phyloP scores from a whole-genome alignment of 352 stramenopile genomes.

The Globisporangium barbulae region DNA sequence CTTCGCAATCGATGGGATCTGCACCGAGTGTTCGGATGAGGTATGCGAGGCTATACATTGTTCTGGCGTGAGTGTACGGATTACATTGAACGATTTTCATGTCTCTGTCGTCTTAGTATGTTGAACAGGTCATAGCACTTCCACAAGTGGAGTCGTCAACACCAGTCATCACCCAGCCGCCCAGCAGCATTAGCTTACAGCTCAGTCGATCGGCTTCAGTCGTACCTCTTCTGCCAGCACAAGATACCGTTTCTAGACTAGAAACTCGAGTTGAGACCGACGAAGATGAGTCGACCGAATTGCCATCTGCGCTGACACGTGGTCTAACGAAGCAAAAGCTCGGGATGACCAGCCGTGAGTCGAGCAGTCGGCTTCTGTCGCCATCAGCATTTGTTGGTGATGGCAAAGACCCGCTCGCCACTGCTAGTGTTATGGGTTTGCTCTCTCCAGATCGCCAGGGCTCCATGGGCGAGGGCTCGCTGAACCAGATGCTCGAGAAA shows the following conservation, averaged over 20 bases:
- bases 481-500: slow-evolving; percentile 30
- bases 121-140: neutral
- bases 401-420: neutral
- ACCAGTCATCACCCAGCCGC: neutral
- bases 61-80: neutral
- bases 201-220: neutral
- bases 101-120: neutral
- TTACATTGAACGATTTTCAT: neutral
- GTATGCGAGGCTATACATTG: slow-evolving; percentile 19
- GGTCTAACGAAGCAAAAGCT: slow-evolving; percentile 3
- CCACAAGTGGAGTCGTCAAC: neutral
- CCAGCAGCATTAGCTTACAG: neutral
- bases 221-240: neutral
- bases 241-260: neutral
- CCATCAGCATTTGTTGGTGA: neutral
- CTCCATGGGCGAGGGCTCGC: slow-evolving; percentile 14
- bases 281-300: neutral
- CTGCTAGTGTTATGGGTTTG: neutral
- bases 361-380: neutral
- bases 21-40: slow-evolving; percentile 43
- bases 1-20: slow-evolving; percentile 47
- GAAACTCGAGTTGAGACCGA: neutral
- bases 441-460: slow-evolving; percentile 1
- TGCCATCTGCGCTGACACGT: neutral
- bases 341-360: slow-evolving; percentile 3